Evolutionary conservation across 768 basidiomycete species (phyloP).

Genomic region (Hygrocybe punicea): DNA sequence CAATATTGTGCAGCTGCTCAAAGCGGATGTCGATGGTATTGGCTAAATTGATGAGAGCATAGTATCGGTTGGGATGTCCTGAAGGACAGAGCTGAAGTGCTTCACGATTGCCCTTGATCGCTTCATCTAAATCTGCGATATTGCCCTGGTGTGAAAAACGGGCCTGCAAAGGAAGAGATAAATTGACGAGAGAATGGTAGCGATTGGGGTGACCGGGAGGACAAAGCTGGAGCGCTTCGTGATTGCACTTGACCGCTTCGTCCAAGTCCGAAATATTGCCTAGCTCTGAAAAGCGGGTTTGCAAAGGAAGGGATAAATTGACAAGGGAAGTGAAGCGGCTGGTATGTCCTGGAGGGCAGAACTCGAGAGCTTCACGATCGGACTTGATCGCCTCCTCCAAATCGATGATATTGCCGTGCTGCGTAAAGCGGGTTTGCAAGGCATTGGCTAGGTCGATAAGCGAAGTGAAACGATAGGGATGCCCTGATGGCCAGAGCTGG

Average conservation of each 20-base stretch:
- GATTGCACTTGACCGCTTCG: no score
- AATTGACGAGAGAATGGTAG: no score
- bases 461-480: neutral
- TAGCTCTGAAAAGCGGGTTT: no score
- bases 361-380: neutral
- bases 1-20: neutral
- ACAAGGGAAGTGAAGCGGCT: neutral
- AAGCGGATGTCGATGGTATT: neutral
- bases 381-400: slow-evolving; percentile 4
- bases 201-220: no score
- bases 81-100: neutral
- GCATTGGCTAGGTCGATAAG: neutral
- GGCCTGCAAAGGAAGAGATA: no score
- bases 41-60: neutral
- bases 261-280: no score
- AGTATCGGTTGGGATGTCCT: neutral
- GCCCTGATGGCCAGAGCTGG: neutral
- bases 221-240: no score
- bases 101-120: neutral
- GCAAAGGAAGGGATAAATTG: neutral
- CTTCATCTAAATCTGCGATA: neutral
- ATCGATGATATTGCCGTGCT: slow-evolving; percentile 1
- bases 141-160: no score
- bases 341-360: neutral
- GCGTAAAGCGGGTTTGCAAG: slow-evolving; percentile 2